Conservation (phyloP, 306 rosid species). For the Vigna reflexopilosa region DNA sequence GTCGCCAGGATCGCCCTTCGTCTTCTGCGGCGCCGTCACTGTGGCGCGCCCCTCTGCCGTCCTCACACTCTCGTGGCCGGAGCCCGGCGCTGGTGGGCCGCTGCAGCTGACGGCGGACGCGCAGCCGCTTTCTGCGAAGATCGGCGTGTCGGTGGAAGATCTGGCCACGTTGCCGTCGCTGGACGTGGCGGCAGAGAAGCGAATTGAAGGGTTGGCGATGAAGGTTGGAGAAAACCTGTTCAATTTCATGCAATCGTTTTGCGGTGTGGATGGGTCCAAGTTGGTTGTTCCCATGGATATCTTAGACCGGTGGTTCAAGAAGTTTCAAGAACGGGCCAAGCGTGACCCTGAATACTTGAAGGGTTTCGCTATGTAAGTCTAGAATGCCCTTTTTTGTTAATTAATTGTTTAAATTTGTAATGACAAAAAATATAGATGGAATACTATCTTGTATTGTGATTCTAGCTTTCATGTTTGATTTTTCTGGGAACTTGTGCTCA, state of each 20-base stretch:
- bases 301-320: slow-evolving; percentile 93
- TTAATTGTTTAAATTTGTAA: slow-evolving; percentile 13
- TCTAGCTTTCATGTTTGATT: slow-evolving; percentile 17
- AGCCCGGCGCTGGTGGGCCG: slow-evolving; percentile 55
- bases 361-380: slow-evolving; percentile 62
- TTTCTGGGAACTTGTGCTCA: background rate
- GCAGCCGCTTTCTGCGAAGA: slow-evolving; percentile 75
- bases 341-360: slow-evolving; percentile 88
- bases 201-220: slow-evolving; percentile 77
- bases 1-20: slow-evolving; percentile 84
- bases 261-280: slow-evolving; percentile 84
- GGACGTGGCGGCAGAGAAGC: slow-evolving; percentile 71
- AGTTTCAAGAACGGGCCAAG: slow-evolving; percentile 81
- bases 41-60: slow-evolving; percentile 85
- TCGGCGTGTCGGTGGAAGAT: slow-evolving; percentile 92
- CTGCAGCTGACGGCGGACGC: slow-evolving; percentile 76
- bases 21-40: slow-evolving; percentile 82
- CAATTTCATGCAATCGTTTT: slow-evolving; percentile 93
- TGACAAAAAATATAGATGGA: slow-evolving; percentile 7
- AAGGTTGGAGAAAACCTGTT: slow-evolving; percentile 90
- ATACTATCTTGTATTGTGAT: slow-evolving; percentile 9
- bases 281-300: slow-evolving; percentile 95
- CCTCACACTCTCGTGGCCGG: slow-evolving; percentile 76
- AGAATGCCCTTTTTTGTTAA: background rate
- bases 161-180: slow-evolving; percentile 82